These are phyloP conservation scores for Protomyces inundatus DNA, from an alignment of 1,139 yeast species.

Conservation along the genomic window DNA sequence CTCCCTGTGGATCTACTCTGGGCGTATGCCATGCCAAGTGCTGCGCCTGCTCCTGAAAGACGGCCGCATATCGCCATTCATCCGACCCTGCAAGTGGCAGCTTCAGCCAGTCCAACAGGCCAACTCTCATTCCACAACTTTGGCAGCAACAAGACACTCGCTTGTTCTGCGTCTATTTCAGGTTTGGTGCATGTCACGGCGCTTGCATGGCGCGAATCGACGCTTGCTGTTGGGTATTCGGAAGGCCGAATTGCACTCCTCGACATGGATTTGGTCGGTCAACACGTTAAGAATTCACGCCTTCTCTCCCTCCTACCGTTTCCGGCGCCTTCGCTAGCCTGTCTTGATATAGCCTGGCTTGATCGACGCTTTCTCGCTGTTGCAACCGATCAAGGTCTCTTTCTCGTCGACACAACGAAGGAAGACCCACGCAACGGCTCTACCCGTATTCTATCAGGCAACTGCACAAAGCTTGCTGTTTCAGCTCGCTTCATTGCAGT, in stretches of 20 bases:
- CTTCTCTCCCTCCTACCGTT: neutral
- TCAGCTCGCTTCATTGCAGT: neutral
- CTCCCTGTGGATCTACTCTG: neutral
- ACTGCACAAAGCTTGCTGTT: neutral
- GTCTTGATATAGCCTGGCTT: neutral
- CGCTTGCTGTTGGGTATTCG: neutral
- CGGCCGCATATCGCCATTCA: neutral
- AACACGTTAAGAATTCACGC: neutral
- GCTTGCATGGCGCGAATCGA: neutral
- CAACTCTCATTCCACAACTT: neutral
- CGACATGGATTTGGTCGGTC: neutral
- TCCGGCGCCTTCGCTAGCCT: neutral
- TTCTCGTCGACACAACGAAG: neutral
- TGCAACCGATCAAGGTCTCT: neutral
- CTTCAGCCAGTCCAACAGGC: neutral
- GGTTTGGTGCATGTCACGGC: neutral
- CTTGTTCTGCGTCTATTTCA: neutral
- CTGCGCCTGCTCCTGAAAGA: neutral
- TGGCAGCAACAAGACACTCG: neutral
- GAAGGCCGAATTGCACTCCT: neutral
- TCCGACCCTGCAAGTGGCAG: neutral
- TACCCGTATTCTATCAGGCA: neutral
- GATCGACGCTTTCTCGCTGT: neutral
- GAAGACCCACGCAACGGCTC: neutral
- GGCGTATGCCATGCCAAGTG: neutral